Evolutionary conservation across 805 yeast genomes (phyloP).

Genomic region (Grigorovia humatica): DNA sequence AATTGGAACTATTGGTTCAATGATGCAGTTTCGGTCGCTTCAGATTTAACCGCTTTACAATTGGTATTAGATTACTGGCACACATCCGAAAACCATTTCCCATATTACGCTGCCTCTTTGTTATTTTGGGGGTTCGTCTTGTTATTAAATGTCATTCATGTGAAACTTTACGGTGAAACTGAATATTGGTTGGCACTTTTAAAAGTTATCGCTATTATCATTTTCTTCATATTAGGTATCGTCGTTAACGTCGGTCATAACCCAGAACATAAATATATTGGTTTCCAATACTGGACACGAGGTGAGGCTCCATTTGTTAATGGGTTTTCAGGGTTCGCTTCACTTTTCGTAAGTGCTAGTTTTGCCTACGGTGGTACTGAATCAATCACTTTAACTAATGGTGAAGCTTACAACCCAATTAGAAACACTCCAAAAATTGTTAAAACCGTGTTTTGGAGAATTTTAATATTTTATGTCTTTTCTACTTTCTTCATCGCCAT

Average conservation of each 20-base stretch:
- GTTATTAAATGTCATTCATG: constrained; percentile 38
- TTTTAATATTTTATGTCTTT: constrained; percentile 44
- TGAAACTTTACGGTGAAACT: constrained; percentile 51
- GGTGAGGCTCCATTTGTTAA: constrained; percentile 46
- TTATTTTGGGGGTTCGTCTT: constrained; percentile 45
- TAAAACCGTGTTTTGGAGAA: constrained; percentile 49
- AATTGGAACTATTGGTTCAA: constrained; percentile 63
- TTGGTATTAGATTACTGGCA: constrained; percentile 44
- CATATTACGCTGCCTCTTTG: constrained; percentile 40
- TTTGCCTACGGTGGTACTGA: constrained; percentile 44
- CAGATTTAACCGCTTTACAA: constrained; percentile 55
- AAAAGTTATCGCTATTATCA: constrained; percentile 46
- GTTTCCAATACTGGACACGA: constrained; percentile 44
- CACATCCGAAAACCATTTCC: constrained; percentile 26
- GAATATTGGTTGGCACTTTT: constrained; percentile 49
- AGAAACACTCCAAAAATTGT: constrained; percentile 51
- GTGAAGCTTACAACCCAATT: constrained; percentile 49
- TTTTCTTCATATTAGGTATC: constrained; percentile 46
- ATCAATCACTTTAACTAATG: constrained; percentile 39
- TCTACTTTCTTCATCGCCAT: constrained; percentile 50
- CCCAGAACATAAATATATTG: constrained; percentile 41
- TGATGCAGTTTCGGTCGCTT: constrained; percentile 53
- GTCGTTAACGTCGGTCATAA: constrained; percentile 53
- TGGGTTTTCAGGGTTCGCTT: constrained; percentile 44
- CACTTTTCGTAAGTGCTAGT: constrained; percentile 41